phyloP scores from a whole-genome alignment of 768 basidiomycete genomes.

The Amanita pallidorosea region DNA sequence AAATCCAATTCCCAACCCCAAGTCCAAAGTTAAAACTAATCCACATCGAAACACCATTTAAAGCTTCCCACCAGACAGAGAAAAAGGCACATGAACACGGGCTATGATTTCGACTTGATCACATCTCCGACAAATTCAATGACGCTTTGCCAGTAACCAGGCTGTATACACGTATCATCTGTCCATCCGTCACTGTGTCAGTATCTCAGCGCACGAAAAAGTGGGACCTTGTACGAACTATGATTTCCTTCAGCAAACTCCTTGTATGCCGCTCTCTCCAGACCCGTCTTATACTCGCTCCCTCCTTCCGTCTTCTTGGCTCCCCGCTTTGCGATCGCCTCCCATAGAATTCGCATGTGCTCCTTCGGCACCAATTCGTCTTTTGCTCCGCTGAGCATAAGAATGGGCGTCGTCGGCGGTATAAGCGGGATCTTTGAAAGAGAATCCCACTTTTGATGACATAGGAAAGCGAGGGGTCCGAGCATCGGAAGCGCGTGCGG shows the following conservation, averaged over 20 bases:
- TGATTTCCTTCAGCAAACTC: constrained; percentile 46
- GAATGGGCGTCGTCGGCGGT: constrained; percentile 55
- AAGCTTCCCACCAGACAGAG: too few relatives aligned
- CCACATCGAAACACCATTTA: too few relatives aligned
- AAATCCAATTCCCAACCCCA: too few relatives aligned
- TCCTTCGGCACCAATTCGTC: constrained; percentile 69
- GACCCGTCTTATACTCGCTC: constrained; percentile 31
- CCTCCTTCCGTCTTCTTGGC: constrained; percentile 29
- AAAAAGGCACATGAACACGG: neutral
- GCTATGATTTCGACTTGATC: constrained; percentile 2
- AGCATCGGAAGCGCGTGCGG: constrained; percentile 70
- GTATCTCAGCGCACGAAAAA: neutral
- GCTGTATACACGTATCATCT: constrained; percentile 49
- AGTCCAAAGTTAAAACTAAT: too few relatives aligned
- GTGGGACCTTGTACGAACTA: constrained; percentile 25
- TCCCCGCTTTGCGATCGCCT: constrained; percentile 45
- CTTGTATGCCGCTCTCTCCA: constrained; percentile 44
- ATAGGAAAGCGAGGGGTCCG: constrained; percentile 64
- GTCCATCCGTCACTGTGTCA: neutral
- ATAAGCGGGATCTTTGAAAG: constrained; percentile 52
- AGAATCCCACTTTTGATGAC: constrained; percentile 86
- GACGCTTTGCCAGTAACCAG: constrained; percentile 44
- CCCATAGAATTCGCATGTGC: constrained; percentile 72
- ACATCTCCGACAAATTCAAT: constrained; percentile 31
- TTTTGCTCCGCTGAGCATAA: constrained; percentile 67